Conservation (phyloP, 371 early-diverging fungal species). For the Blastocladiella emersonii region DNA sequence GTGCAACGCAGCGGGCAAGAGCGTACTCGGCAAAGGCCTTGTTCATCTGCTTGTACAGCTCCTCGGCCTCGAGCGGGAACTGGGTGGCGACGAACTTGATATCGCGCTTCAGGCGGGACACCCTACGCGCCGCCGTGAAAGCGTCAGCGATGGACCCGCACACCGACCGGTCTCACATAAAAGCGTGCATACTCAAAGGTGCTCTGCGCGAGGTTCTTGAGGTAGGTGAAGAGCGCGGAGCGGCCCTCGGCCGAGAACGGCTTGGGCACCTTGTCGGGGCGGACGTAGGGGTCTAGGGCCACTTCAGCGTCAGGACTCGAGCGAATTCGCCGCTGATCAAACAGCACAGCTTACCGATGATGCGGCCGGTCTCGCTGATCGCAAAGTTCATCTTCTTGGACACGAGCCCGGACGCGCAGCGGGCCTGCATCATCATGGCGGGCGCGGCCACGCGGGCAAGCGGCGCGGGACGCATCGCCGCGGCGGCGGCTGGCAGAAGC, state of each 20-base stretch:
- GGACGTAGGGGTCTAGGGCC: background rate
- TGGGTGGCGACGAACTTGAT: background rate
- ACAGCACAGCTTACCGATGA: too few species aligned
- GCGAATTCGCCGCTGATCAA: too few species aligned
- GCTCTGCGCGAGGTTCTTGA: background rate
- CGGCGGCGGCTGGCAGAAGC: too few species aligned
- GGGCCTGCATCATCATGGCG: too few species aligned
- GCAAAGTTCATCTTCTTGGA: too few species aligned
- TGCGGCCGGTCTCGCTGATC: too few species aligned
- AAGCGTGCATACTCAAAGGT: background rate
- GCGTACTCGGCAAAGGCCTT: conserved; percentile 15
- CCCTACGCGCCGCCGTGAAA: too few species aligned
- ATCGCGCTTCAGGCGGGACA: background rate
- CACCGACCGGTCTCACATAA: too few species aligned
- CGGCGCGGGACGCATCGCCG: too few species aligned
- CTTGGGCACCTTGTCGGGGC: background rate
- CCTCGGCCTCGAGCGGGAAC: conserved; percentile 12
- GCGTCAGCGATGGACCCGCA: background rate
- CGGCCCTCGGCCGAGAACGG: background rate
- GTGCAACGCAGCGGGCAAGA: background rate
- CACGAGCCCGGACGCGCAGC: too few species aligned
- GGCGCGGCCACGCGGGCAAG: too few species aligned
- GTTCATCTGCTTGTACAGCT: conserved; percentile 16
- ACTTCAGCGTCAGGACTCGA: too few species aligned
- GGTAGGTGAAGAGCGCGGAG: background rate